A percentile compares a stretch with the other conserved stretches of the same genome.
These are phyloP conservation scores for Hansenula sp. DNA, from an alignment of 1,139 yeast genomes.

Conservation along the genomic window DNA sequence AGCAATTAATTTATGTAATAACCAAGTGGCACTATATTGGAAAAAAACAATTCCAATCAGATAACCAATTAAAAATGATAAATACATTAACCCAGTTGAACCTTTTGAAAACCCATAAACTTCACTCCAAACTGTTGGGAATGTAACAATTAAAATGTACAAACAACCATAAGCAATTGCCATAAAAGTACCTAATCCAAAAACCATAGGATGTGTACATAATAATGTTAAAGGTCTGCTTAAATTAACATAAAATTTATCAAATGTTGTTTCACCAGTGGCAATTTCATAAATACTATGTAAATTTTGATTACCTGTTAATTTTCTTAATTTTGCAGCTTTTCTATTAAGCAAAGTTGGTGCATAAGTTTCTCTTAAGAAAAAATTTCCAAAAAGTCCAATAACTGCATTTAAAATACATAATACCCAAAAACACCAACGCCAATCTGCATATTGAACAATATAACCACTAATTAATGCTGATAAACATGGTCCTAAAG, in stretches of 20 bases:
- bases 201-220: slow-evolving; percentile 55
- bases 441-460: slow-evolving; percentile 45
- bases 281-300: slow-evolving; percentile 58
- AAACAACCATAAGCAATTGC: slow-evolving; percentile 62
- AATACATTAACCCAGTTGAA: slow-evolving; percentile 53
- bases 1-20: slow-evolving; percentile 32
- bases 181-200: slow-evolving; percentile 57
- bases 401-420: slow-evolving; percentile 49
- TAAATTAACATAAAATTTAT: slow-evolving; percentile 33
- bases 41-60: slow-evolving; percentile 40
- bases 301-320: slow-evolving; percentile 50
- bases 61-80: slow-evolving; percentile 52
- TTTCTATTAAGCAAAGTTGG: slow-evolving; percentile 47
- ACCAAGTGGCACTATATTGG: slow-evolving; percentile 36
- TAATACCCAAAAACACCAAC: slow-evolving; percentile 60
- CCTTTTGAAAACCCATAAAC: slow-evolving; percentile 44
- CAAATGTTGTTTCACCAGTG: slow-evolving; percentile 35
- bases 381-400: slow-evolving; percentile 38
- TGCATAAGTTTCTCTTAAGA: slow-evolving; percentile 53
- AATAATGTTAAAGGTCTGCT: slow-evolving; percentile 51
- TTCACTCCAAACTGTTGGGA: slow-evolving; percentile 46
- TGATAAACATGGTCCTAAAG: slow-evolving; percentile 54
- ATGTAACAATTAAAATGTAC: slow-evolving; percentile 56
- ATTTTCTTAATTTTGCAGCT: slow-evolving; percentile 40
- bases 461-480: slow-evolving; percentile 49